phyloP scores from a whole-genome alignment of 1,139 yeast species.

The Hyphopichia pseudoburtonii region DNA sequence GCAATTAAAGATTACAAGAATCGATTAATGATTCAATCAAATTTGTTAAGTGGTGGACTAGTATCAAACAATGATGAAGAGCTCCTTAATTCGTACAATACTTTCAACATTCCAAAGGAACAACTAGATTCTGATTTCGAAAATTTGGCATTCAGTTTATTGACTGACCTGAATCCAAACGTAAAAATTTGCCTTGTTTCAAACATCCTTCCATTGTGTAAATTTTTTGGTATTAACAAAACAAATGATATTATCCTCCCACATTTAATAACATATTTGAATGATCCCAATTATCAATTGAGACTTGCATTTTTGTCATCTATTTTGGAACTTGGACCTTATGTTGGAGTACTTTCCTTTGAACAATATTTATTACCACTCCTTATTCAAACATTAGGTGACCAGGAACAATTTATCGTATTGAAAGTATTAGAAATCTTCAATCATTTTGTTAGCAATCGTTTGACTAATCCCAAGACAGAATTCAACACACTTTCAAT shows the following conservation, averaged over 20 bases:
- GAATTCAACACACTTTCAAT: conserved; percentile 44
- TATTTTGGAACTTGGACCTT: conserved; percentile 76
- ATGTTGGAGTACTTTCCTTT: conserved; percentile 76
- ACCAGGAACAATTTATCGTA: conserved; percentile 80
- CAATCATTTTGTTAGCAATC: conserved; percentile 28
- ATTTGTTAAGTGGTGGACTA: background rate
- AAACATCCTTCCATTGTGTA: conserved; percentile 72
- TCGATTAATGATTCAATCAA: conserved; percentile 7
- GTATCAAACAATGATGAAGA: conserved; percentile 8
- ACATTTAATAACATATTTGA: conserved; percentile 86
- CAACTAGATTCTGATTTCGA: conserved; percentile 52
- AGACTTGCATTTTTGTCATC: conserved; percentile 71
- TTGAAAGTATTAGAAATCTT: conserved; percentile 73
- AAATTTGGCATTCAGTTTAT: conserved; percentile 57
- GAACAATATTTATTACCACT: conserved; percentile 89
- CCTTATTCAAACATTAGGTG: conserved; percentile 76
- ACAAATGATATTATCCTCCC: conserved; percentile 87
- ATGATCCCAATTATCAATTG: conserved; percentile 70
- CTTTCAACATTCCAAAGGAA: conserved; percentile 26
- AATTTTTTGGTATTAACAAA: conserved; percentile 81
- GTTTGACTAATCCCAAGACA: conserved; percentile 35
- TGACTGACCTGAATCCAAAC: conserved; percentile 66
- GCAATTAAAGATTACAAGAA: conserved; percentile 12
- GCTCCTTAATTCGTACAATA: conserved; percentile 10
- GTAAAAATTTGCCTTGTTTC: conserved; percentile 71